These are phyloP conservation scores for Phaeosphaeriaceae sp. DNA, from an alignment of 2,329 filamentous ascomycete species.

Conservation along the genomic window DNA sequence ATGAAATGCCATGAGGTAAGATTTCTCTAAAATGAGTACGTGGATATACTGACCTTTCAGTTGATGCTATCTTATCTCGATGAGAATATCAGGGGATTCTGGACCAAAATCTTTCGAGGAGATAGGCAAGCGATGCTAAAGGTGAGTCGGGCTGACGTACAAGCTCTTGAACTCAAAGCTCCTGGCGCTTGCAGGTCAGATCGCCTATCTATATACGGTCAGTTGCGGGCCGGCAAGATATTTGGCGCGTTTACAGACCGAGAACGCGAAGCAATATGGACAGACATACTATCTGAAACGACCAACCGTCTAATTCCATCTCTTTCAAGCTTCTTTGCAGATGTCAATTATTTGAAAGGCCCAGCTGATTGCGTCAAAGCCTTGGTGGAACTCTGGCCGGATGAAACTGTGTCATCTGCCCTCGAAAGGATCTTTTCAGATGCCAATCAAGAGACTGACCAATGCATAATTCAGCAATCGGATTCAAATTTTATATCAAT, in stretches of 20 bases:
- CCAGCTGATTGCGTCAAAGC: constrained; percentile 4
- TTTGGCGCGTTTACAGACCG: constrained; percentile 39
- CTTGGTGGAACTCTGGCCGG: constrained; percentile 9
- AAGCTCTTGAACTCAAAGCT: constrained; percentile 41
- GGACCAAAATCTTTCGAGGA: constrained; percentile 33
- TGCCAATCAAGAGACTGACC: not conserved
- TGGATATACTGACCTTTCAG: constrained; percentile 11
- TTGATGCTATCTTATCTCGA: constrained; percentile 40
- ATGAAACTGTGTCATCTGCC: not conserved
- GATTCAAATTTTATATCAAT: constrained; percentile 27
- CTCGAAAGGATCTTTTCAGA: constrained; percentile 14
- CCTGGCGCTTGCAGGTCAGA: constrained; percentile 36
- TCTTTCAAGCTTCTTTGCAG: constrained; percentile 7
- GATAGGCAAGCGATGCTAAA: constrained; percentile 31
- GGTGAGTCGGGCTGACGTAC: constrained; percentile 38
- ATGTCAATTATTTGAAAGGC: constrained; percentile 9
- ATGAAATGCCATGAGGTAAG: constrained; percentile 40
- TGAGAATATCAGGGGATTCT: constrained; percentile 44
- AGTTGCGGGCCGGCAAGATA: constrained; percentile 38
- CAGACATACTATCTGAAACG: constrained; percentile 23
- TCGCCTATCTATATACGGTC: constrained; percentile 26
- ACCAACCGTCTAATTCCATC: constrained; percentile 10
- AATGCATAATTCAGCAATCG: constrained; percentile 26
- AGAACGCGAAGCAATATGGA: constrained; percentile 41
- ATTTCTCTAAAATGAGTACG: not conserved